Conservation (phyloP, 441 rosid genomes). For the Isatis lusitanica region DNA sequence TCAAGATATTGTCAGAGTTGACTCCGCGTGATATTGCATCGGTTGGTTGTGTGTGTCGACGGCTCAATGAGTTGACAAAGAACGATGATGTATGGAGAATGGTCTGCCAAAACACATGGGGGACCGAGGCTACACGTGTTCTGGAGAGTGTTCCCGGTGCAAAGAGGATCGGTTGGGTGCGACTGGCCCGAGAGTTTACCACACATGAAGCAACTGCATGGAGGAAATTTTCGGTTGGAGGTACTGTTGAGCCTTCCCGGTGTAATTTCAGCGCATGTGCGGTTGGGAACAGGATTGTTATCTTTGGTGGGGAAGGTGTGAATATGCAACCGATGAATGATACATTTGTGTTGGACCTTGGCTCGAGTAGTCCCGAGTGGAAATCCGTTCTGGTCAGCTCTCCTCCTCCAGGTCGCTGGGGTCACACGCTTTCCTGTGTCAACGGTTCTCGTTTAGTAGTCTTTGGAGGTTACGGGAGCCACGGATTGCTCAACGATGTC, state of each 20-base stretch:
- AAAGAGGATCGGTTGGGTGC: constrained; percentile 85
- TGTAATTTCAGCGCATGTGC: constrained; percentile 98
- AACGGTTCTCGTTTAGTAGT: constrained; percentile 89
- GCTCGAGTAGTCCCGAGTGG: constrained; percentile 85
- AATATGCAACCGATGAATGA: constrained; percentile 99
- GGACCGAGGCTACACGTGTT: constrained; percentile 81
- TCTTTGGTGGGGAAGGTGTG: constrained; percentile 95
- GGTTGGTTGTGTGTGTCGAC: constrained; percentile 69
- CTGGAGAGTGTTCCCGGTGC: constrained; percentile 89
- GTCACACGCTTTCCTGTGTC: constrained; percentile 90
- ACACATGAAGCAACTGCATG: constrained; percentile 94
- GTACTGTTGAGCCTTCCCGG: constrained; percentile 89
- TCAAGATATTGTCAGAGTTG: constrained; percentile 72
- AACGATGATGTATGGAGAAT: constrained; percentile 93
- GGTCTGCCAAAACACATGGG: constrained; percentile 99
- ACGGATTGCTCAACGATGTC: constrained; percentile 89
- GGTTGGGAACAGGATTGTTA: constrained; percentile 91
- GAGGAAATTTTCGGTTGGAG: constrained; percentile 93
- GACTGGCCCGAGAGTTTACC: constrained; percentile 86
- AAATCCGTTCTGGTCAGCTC: constrained; percentile 88
- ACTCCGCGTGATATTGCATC: constrained; percentile 93
- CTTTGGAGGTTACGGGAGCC: constrained; percentile 95
- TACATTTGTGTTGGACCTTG: constrained; percentile 87
- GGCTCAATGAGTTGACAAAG: constrained; percentile 67
- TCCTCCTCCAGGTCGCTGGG: constrained; percentile 99